A percentile compares a stretch with the other conserved stretches of the same genome.
Conservation (phyloP, 1,284 basidiomycete species). For the Peniophora sp. region DNA sequence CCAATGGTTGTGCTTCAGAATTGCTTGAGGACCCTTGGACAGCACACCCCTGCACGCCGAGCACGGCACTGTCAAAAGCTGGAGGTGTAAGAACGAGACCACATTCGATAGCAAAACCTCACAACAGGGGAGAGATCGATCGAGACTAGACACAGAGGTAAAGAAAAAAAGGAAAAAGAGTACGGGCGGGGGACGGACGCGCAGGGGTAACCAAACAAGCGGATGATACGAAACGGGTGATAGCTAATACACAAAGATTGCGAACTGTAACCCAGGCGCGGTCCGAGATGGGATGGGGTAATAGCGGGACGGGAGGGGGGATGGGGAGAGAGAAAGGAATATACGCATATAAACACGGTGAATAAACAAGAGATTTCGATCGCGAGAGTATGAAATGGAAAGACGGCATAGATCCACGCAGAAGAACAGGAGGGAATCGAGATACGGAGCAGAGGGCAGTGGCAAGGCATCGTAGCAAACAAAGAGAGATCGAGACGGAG, state of each 20-base stretch:
- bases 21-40: too few relatives aligned
- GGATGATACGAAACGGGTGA: background rate
- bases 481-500: background rate
- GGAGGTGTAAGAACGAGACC: too few relatives aligned
- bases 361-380: slow-evolving; percentile 8
- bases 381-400: slow-evolving; percentile 3
- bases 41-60: too few relatives aligned
- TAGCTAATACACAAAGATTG: background rate
- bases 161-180: background rate
- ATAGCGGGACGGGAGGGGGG: background rate
- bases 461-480: too few relatives aligned
- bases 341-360: slow-evolving; percentile 19
- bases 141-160: too few relatives aligned
- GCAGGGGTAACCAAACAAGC: background rate
- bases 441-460: slow-evolving; percentile 6
- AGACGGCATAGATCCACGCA: slow-evolving; percentile 12
- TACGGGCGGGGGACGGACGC: background rate
- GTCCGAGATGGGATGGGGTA: background rate
- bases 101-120: background rate
- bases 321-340: slow-evolving; percentile 12
- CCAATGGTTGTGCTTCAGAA: too few relatives aligned
- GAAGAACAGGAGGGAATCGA: slow-evolving; percentile 13
- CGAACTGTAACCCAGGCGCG: background rate
- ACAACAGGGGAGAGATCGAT: background rate
- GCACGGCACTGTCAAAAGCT: too few relatives aligned